Conservation (phyloP, 768 basidiomycete species). For the Hygrocybe coccinea region DNA sequence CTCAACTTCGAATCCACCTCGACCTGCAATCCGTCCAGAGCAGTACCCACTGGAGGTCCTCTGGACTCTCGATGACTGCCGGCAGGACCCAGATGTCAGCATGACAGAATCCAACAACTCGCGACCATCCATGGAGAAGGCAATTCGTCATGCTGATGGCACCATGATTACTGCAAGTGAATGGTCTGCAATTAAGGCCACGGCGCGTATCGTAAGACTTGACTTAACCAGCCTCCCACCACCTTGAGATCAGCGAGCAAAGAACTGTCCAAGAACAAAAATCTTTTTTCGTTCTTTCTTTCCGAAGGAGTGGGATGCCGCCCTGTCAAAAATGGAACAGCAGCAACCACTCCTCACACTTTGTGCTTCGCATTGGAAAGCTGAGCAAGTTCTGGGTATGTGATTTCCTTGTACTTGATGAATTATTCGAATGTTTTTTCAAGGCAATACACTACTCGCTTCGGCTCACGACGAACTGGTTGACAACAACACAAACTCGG, state of each 20-base stretch:
- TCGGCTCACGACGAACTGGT: no score
- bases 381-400: background rate
- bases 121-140: background rate
- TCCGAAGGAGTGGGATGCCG: background rate
- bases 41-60: background rate
- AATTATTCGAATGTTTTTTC: no score
- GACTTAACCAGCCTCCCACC: background rate
- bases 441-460: no score
- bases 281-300: background rate
- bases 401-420: no score
- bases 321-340: background rate
- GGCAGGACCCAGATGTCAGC: background rate
- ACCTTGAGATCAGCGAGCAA: background rate
- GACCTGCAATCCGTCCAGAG: background rate
- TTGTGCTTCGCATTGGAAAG: background rate
- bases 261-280: background rate
- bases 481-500: no score
- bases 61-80: background rate
- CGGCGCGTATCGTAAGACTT: background rate
- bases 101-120: background rate
- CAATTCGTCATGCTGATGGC: background rate
- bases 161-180: background rate
- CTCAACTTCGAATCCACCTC: no score
- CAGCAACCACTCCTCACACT: background rate
- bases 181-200: background rate